Base-by-base conservation (phyloP, 2,329 filamentous ascomycete genomes). In the Elsinoe arachidis region DNA sequence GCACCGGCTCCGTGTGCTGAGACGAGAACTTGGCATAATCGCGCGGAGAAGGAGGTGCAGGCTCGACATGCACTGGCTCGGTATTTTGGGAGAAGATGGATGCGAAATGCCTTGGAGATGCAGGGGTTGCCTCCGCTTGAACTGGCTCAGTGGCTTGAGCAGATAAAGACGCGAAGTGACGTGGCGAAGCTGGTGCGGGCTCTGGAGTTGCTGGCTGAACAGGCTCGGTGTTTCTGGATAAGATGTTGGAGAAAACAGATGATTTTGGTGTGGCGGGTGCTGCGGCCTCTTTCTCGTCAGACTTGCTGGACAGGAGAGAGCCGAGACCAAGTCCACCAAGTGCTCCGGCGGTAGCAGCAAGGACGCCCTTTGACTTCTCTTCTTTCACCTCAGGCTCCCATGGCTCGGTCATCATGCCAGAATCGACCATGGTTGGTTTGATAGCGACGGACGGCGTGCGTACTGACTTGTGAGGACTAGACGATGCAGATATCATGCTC, bases 341-440 rank as follows among this genome's bases (percentile, higher is more conserved):
- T n/a, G 66, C 61, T 19, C 67, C 65, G 26, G 61, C 65, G 17
- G 68, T 65, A 39, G 55, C 43, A 34, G 54, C 46, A 23, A 62
- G 51, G n/a, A 56, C 46, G 58, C 54, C 43, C 23, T 23, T 58
- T 23, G 58, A 55, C 49, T 53, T 39, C 23, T 56, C 54, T 33
- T 56, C 21, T 10, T 46, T 38, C 2, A n/a, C 21, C 54, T 71
- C 67, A 26, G 74, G 74, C 58, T 74, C 70, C 78, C 77, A 80
- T 21, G 79, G 74, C 53, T 85, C 82, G 6, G 82, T 85, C 81
- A 85, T 85, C 61, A 79, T 78, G 43, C 76, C 76, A 53, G 79
- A 78, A 66, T 85, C 81, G 33, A 84, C 78, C 80, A 83, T 84
- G 23, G 67, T 61, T 7, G 65, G 61, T 41, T 62, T 64, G 1